Evolutionary conservation across 2,329 filamentous ascomycete genomes (phyloP), one percentile per base, ranked within the genome.

Genomic region (Penicillium sp.): DNA sequence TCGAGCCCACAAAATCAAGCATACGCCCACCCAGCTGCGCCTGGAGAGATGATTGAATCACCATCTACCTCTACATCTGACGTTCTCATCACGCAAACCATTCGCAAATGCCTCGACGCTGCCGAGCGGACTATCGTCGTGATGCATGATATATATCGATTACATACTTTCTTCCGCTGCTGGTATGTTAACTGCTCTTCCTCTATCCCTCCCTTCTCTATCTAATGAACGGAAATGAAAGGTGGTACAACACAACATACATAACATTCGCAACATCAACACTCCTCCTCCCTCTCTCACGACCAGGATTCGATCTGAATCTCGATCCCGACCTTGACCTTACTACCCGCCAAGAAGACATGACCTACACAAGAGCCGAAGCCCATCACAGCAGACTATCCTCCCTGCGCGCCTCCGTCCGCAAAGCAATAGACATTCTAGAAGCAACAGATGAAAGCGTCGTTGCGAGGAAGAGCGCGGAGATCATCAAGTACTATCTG

Each of bases 231-330:
- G 23, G 29, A 19, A 2, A 15, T 21, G 21, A 5, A 48, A 79
- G 76, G 76, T 79, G 76, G 74, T 80, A 81, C 57, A 80, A 81
- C 61, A 74, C 75, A 47, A 79, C 77, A 0, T 81, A 79, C 50
- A 71, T 79, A 4, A 75, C 78, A 66, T 78, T 78, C 56, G 78
- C 77, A 38, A 75, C 73, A 26, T 74, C 73, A 3, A 76, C 77
- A 1, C 70, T 80, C 29, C 72, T 78, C 21, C 71, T 76, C 5
- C 73, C 74, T 38, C 71, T 75, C 65, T 74, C 70, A 15, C 35
- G 35, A 41, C 35, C 35, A 15, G 23, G 26, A 46, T 41, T 45
- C 45, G 7, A 17, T 29, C 21, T 54, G 35, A 19, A 17, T 9
- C 38, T 13, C 19, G 26, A 13, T 17, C 52, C 13, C 23, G 35